Percentiles rank a stretch among this genome's conserved stretches.
Conservation (phyloP, 2,329 filamentous ascomycete species). For the Talaromyces funiculosus region DNA sequence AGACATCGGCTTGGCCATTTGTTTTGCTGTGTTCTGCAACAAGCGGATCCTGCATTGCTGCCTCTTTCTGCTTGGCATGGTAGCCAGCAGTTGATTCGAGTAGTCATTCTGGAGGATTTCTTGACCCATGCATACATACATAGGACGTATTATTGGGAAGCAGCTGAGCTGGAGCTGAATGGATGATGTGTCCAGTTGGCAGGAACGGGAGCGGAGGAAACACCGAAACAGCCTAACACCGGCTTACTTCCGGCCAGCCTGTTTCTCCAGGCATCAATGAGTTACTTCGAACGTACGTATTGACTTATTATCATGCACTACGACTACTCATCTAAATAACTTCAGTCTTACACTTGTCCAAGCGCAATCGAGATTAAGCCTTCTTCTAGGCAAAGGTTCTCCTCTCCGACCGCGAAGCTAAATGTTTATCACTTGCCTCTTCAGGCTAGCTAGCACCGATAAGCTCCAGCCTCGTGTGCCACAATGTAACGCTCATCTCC, state of each 20-base stretch:
- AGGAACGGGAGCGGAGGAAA: not conserved
- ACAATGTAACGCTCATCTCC: slow-evolving; percentile 2
- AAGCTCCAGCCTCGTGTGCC: not conserved
- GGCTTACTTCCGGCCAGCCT: not conserved
- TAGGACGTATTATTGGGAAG: not conserved
- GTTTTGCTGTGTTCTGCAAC: not conserved
- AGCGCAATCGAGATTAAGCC: not conserved
- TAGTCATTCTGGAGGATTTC: not conserved
- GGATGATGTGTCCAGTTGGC: not conserved
- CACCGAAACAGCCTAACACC: not conserved
- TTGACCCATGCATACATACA: too few relatives aligned
- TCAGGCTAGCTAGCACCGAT: not conserved
- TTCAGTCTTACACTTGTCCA: too few relatives aligned
- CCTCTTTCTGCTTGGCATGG: not conserved
- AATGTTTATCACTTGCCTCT: not conserved
- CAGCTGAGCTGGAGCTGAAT: not conserved
- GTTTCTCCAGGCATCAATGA: not conserved
- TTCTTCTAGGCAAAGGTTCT: not conserved
- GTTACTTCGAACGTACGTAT: too few relatives aligned
- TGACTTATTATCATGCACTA: too few relatives aligned
- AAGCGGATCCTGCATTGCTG: not conserved
- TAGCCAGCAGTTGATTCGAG: not conserved
- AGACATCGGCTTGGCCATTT: not conserved
- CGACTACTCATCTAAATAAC: too few relatives aligned
- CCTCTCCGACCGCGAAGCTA: not conserved